Percentiles rank a stretch among this genome's conserved stretches.
Evolutionary conservation across 2,329 filamentous ascomycete genomes (phyloP).

Genomic region (Escovopsis sp.): DNA sequence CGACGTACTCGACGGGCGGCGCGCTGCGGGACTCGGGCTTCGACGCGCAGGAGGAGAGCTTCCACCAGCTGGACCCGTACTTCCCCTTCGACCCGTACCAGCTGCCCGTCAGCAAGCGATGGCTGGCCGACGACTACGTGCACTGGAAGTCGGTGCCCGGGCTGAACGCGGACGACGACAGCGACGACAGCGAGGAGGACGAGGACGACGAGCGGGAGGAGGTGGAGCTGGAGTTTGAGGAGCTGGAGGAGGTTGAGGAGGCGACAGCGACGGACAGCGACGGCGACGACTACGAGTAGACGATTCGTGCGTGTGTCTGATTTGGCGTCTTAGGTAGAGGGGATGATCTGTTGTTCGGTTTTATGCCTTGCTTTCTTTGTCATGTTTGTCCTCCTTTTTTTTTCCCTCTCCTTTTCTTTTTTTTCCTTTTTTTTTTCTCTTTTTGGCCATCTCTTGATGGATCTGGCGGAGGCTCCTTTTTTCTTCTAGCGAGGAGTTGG

Average conservation of each 20-base stretch:
- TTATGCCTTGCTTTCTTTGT: background rate
- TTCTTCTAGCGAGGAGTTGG: conserved; percentile 11
- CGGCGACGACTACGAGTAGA: conserved; percentile 24
- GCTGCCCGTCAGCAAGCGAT: conserved; percentile 70
- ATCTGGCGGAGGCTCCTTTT: background rate
- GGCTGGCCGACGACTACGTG: conserved; percentile 76
- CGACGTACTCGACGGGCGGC: conserved; percentile 40
- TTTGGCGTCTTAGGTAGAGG: no score
- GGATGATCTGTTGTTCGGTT: background rate
- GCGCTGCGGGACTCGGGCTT: conserved; percentile 35
- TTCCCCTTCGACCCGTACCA: conserved; percentile 98
- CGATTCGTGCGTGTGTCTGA: no score
- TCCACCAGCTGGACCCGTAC: conserved; percentile 79
- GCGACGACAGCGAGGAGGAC: conserved; percentile 39
- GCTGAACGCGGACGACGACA: conserved; percentile 42
- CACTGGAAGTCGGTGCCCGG: conserved; percentile 65
- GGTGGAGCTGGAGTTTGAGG: conserved; percentile 9
- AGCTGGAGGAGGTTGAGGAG: conserved; percentile 36
- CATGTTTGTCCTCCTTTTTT: background rate
- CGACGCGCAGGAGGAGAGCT: conserved; percentile 52
- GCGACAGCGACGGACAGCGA: conserved; percentile 37
- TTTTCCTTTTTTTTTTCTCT: background rate
- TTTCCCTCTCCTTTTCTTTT: background rate
- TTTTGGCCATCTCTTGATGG: background rate
- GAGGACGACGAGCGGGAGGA: conserved; percentile 30